Conservation (phyloP, 352 stramenopile species). For the Globisporangium ultimum region DNA sequence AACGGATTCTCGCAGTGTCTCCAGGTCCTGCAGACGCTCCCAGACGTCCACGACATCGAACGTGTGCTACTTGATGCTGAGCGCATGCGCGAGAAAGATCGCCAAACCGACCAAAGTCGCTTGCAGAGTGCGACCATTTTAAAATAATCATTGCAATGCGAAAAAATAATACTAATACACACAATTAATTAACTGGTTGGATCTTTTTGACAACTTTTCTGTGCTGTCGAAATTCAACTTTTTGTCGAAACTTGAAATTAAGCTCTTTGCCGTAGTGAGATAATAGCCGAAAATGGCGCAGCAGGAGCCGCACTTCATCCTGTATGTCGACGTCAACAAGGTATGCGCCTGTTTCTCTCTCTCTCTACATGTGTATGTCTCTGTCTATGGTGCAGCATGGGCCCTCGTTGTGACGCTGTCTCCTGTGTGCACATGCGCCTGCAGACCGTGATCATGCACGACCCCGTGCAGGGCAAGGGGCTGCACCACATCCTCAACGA, state of each 20-base stretch:
- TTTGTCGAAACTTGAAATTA: too few relatives aligned
- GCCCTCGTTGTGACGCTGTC: neutral
- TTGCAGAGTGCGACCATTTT: constrained; percentile 1
- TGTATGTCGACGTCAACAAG: constrained; percentile 86
- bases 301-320: constrained; percentile 42
- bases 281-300: neutral
- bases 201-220: too few relatives aligned
- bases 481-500: constrained; percentile 76
- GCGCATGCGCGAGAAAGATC: constrained; percentile 49
- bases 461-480: constrained; percentile 74
- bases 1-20: constrained; percentile 40
- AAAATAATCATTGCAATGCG: neutral
- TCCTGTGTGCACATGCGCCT: neutral
- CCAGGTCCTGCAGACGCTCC: constrained; percentile 41
- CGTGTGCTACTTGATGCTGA: constrained; percentile 32
- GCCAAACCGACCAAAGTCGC: constrained; percentile 25
- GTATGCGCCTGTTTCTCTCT: constrained; percentile 17
- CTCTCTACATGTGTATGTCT: neutral
- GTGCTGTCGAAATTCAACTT: too few relatives aligned
- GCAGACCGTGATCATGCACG: constrained; percentile 82
- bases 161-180: neutral
- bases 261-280: neutral
- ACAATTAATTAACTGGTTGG: too few relatives aligned
- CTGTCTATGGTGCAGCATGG: neutral
- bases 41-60: constrained; percentile 22